Conservation (phyloP, 306 rosid species). For the Castanea sativa region DNA sequence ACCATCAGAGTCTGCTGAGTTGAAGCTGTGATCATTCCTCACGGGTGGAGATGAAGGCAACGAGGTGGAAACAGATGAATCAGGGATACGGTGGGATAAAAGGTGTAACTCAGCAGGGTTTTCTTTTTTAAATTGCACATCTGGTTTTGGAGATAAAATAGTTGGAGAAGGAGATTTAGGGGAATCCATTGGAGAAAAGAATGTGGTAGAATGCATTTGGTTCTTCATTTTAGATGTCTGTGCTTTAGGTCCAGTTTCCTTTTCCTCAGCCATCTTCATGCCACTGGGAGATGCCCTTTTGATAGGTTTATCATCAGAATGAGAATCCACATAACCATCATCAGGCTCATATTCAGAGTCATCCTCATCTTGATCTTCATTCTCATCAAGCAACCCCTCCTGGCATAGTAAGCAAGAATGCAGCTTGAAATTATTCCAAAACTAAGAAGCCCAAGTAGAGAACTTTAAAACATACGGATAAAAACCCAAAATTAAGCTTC, state of each 20-base stretch:
- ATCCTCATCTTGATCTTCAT: conserved; percentile 63
- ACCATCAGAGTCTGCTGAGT: conserved; percentile 55
- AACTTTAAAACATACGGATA: neutral
- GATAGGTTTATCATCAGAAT: conserved; percentile 30
- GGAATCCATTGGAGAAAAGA: conserved; percentile 62
- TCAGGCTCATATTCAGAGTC: conserved; percentile 53
- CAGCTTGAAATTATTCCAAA: neutral
- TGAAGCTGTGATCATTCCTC: conserved; percentile 48
- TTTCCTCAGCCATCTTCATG: conserved; percentile 33
- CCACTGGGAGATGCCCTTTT: conserved; percentile 31
- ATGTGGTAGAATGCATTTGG: conserved; percentile 45
- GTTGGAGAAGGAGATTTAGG: conserved; percentile 47
- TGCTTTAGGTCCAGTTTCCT: conserved; percentile 33
- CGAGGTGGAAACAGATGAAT: conserved; percentile 42
- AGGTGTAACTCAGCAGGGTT: conserved; percentile 46
- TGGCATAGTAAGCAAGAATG: conserved; percentile 35
- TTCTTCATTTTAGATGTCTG: conserved; percentile 35
- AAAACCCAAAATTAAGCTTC: neutral
- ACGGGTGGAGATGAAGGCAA: conserved; percentile 48
- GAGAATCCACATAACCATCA: conserved; percentile 43
- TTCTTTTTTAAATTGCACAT: conserved; percentile 33
- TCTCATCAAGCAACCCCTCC: conserved; percentile 56
- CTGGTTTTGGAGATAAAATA: conserved; percentile 33
- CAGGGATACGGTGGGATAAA: conserved; percentile 40
- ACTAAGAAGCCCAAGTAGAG: conserved; percentile 7